Evolutionary conservation across 345 rosid genomes (phyloP), one percentile per base, ranked within the genome.

Genomic region (Arabis alpina): DNA sequence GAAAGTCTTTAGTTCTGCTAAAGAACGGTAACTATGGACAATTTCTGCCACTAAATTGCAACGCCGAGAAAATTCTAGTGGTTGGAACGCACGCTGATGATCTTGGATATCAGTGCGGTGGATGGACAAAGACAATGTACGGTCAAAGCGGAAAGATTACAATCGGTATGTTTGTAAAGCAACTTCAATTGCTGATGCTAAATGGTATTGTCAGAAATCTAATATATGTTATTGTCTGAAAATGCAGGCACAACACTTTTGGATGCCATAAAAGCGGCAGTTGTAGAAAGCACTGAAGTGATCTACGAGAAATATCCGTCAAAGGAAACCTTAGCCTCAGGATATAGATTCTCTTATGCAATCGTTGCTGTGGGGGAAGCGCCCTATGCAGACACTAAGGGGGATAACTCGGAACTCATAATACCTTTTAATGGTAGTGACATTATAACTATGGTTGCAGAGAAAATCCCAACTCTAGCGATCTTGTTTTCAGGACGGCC

Each of bases 91-190:
- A 93, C 64, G 92, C 94, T 37, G 89, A 91, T 70, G 81, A 93
- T 84, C 92, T 93, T 53, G 96, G 98, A 19, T 90, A 78, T 76
- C 97, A 90, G 62, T 90, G 96, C 23, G 98, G 98, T 61, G 98
- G 97, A 15, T 90, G 98, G 98, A 88, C 97, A n/a, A 80, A 48
- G 63, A 67, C 80, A 51, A 81, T 88, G 93, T 69, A 61, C 12
- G 98, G 98, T 68, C 2, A 37, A 62, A 84, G 89, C 5, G 97
- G 98, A 73, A 82, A 83, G 64, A 87, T 93, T 74, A 93, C 93
- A n/a, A 81, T 84, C 10, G 97, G 97, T 93, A 84, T 44, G 40
- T 72, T 14, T 43, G 6, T 10, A 61, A 42, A 43, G 30, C 13
- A 30, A 44, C 15, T 47, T 9, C 23, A 19, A 19, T 19, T 19